These are phyloP conservation scores for Picea glauca DNA, from an alignment of 75 land plant species.

Conservation along the genomic window DNA sequence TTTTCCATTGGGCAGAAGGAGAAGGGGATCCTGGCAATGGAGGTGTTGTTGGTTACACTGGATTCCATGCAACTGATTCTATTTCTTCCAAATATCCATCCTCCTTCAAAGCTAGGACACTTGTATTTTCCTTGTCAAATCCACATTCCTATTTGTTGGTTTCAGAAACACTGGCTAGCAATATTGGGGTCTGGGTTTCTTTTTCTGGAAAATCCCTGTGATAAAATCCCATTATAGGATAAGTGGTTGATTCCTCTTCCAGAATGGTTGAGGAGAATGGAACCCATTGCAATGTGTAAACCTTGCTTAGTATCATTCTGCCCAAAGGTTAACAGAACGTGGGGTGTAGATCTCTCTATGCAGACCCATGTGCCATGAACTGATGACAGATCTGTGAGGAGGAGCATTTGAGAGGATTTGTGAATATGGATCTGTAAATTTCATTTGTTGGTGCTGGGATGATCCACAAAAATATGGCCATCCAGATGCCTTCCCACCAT, in stretches of 20 bases:
- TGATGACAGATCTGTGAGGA: conserved; percentile 64
- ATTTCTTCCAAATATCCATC: not conserved
- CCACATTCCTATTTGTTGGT: not conserved
- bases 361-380: conserved; percentile 78
- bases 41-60: not conserved
- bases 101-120: not conserved
- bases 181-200: not conserved
- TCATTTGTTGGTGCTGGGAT: conserved; percentile 85
- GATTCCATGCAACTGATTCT: not conserved
- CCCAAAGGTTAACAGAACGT: conserved; percentile 15
- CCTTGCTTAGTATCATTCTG: conserved; percentile 45
- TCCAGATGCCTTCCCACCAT: conserved; percentile 69
- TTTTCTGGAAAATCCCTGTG: no score
- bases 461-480: conserved; percentile 66
- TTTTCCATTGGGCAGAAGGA: not conserved
- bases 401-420: conserved; percentile 31
- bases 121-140: not conserved
- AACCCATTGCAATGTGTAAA: conserved; percentile 46
- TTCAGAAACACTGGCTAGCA: not conserved
- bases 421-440: conserved; percentile 60
- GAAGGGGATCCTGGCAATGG: not conserved
- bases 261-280: no score
- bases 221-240: no score
- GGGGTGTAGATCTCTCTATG: conserved; percentile 30
- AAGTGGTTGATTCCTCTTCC: no score